Evolutionary conservation across 2,329 filamentous ascomycete genomes (phyloP), one percentile per base, ranked within the genome.

Genomic region (Graphilbum fragrans): DNA sequence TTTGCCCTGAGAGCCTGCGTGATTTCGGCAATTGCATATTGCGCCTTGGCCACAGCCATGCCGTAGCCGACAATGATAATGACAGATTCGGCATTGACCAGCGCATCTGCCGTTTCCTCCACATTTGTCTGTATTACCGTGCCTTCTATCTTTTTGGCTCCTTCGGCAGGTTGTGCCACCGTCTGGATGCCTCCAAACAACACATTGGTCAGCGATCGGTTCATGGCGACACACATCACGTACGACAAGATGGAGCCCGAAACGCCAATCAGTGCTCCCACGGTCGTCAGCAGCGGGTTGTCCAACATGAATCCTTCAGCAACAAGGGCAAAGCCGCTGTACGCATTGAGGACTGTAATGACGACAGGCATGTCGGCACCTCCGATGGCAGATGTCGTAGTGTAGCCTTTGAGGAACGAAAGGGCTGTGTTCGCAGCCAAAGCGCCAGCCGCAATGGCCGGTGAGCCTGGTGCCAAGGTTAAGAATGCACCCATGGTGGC

Each of bases 321-420:
- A 0, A 94, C 86, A 3, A 94, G 70, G 0, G 87, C 87, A 44
- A 94, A 94, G 12, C 87, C 87, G 37, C 84, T 90, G 57, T 94
- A 94, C 0, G 86, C 86, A 51, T 94, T 94, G 18, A 94, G 63
- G 1, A 94, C 86, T 0, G 86, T 93, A 48, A 93, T 93, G 25
- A 92, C 85, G 5, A 93, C 86, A 61, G 76, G 86, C 86, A 94
- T 94, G 54, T 94, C 87, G 12, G 86, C 86, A n/a, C 86, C 87
- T 19, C 87, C 87, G 53, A 94, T 93, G 0, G 85, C 85, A 2
- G 86, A 74, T 0, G 87, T 94, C 0, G 86, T 93, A 0, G 86
- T 94, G 55, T 77, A 93, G 8, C 87, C 87, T 58, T 94, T 90
- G 47, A 82, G 64, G 58, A 94, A 94, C 45, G 82, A 88, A 20